Evolutionary conservation across 225 moss, liverwort and hornwort genomes (phyloP).

Genomic region (Ulota crispa): DNA sequence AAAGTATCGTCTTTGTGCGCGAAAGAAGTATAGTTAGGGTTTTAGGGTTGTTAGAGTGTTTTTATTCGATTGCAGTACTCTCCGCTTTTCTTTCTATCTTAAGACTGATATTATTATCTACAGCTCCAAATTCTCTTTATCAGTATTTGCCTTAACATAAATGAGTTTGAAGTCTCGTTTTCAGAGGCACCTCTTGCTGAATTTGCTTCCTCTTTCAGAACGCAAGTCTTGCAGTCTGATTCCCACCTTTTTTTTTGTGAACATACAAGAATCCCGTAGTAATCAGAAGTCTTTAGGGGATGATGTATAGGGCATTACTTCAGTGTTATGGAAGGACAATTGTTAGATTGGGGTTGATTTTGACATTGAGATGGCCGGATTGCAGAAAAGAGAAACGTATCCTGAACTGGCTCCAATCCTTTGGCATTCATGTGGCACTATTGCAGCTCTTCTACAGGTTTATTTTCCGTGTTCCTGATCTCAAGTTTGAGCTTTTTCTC

Average conservation of each 20-base stretch:
- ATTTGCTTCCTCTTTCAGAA: no score
- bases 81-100: no score
- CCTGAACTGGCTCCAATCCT: constrained; percentile 96
- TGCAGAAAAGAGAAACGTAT: constrained; percentile 95
- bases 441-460: constrained; percentile 95
- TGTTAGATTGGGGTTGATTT: background rate
- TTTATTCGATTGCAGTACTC: no score
- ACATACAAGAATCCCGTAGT: background rate
- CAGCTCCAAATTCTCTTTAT: no score
- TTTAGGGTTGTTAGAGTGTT: no score
- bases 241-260: background rate
- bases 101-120: no score
- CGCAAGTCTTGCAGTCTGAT: no score
- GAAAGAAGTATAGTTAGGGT: no score
- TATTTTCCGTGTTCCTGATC: constrained; percentile 2
- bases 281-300: background rate
- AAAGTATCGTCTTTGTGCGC: background rate
- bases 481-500: background rate
- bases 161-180: no score
- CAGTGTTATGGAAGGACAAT: background rate
- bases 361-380: constrained; percentile 11
- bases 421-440: constrained; percentile 98
- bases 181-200: no score
- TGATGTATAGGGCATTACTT: background rate
- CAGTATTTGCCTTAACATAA: no score